Base-by-base conservation (phyloP, 495 filamentous ascomycete genomes). In the Neurospora sp. region DNA sequence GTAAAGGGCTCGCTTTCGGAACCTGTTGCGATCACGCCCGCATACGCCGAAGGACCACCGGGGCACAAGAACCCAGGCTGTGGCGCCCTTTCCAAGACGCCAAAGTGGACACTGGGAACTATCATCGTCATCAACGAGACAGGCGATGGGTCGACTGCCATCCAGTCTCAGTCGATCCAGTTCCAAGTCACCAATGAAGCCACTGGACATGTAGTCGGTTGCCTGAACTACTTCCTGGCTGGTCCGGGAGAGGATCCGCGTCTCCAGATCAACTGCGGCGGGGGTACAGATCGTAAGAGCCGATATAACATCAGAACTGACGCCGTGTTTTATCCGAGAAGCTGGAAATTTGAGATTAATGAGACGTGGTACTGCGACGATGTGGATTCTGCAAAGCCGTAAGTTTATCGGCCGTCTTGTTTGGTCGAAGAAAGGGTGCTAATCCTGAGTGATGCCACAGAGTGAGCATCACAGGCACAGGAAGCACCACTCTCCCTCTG, bases 301-400 rank as follows among this genome's bases (percentile, higher is more conserved):
- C 40, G 75, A 6, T 79, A 81, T 42, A 38, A 42, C 11, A 72
- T 73, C 46, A 12, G 38, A 14, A 80, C 79, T 9, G 6, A 40
- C 2, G 78, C 71, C 11, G 41, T 68, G 1, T 80, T 77, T n/a
- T 73, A 79, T 46, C 66, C 70, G 11, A 41, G n/a, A 10, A 78
- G 73, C 3, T 69, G 31, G 16, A 16, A 38, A 8, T 74, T 81
- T 6, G 40, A 40, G 11, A 37, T 81, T 27, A 80, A 75, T 53
- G 76, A 81, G 40, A 79, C 79, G 11, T 81, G 78, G 79, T 81
- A 71, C 61, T 81, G 79, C 72, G 78, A 79, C 40, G 77, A 78
- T 31, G 39, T 20, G 7, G 73, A 79, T 71, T 75, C 78, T 0
- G 74, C 72, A n/a, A 80, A 76, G 69, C 78, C 78, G 78, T 79